A percentile compares a stretch with the other conserved stretches of the same genome.
phyloP scores from a whole-genome alignment of 371 early-diverging fungal genomes.

The Batkoa obscura region DNA sequence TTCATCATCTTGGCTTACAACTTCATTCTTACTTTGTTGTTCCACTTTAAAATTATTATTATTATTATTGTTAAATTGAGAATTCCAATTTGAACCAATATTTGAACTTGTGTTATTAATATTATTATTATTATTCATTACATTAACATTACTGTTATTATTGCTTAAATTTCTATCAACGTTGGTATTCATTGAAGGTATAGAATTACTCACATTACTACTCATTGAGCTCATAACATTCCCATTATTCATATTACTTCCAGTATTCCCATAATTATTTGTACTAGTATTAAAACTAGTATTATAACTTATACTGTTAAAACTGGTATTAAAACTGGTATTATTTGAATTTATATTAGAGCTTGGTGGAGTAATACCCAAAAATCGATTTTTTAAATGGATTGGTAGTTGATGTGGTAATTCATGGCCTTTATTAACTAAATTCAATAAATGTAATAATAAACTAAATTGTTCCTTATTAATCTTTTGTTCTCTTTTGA shows the following conservation, averaged over 20 bases:
- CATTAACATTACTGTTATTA: too few species aligned
- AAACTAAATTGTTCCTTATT: slow-evolving; percentile 2
- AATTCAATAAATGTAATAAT: slow-evolving; percentile 1
- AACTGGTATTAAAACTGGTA: neutral
- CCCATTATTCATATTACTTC: neutral
- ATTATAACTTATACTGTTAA: neutral
- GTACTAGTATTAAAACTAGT: neutral
- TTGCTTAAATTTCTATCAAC: too few species aligned
- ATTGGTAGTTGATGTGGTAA: neutral
- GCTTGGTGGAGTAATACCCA: neutral
- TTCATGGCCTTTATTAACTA: neutral
- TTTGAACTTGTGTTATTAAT: neutral
- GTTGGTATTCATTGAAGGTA: neutral
- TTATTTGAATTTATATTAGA: neutral
- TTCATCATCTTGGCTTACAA: too few species aligned
- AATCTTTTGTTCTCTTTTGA: neutral
- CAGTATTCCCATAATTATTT: neutral
- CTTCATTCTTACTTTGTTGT: neutral
- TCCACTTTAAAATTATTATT: neutral
- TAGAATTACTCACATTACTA: neutral
- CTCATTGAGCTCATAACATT: neutral
- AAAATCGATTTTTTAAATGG: neutral
- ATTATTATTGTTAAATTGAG: neutral
- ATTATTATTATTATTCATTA: too few species aligned
- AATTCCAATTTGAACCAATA: neutral